Base-by-base conservation (phyloP, 2,329 filamentous ascomycete species). In the Arthrocladium fulminans region DNA sequence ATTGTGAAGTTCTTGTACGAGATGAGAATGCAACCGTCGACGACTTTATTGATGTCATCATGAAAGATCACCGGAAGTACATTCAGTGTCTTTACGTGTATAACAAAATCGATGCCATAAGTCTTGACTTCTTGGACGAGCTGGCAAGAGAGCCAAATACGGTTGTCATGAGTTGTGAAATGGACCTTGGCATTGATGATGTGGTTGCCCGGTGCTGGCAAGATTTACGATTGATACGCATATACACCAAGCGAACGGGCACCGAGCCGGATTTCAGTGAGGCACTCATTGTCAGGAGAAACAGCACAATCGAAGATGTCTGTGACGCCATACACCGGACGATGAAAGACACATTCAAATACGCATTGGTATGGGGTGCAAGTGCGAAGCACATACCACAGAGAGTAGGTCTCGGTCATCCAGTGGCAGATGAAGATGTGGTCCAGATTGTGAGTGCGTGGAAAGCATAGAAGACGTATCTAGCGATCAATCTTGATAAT, bases 1-100 rank as follows among this genome's bases (percentile, higher is more conserved):
- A 98, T 73, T 92, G 86, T 69, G 92, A 98, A 67, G 89, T 98
- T 1, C 79, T 98, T 19, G 81, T 98, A 13, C 85, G 92, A 60
- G 92, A 98, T 64, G 92, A 98, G 63, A 82, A 94, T 64, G 88
- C 85, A 34, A 97, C 92, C 1, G 88, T 98, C 29, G 92, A 98
- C 70, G 90, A 98, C 68, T 86, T 98, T 67, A 98, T 98, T 71
- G 92, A 98, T 67, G 88, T 96, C 53, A 96, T 98, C 69, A 97
- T 97, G 90, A 94, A 92, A 68, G 88, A 96, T 64, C 92, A 98
- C 73, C 77, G 92, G 63, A 98, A 94, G 68, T 98, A 98, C 74
- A 96, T 98, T 73, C 79, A 79, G 63, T 84, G 81, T 63, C 76
- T 98, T 25, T 98, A 98, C 70, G 90, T 97, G 25, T 98, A 98